Conservation (phyloP, 192 early-diverging fungal species). For the Backusella morwellensis region DNA sequence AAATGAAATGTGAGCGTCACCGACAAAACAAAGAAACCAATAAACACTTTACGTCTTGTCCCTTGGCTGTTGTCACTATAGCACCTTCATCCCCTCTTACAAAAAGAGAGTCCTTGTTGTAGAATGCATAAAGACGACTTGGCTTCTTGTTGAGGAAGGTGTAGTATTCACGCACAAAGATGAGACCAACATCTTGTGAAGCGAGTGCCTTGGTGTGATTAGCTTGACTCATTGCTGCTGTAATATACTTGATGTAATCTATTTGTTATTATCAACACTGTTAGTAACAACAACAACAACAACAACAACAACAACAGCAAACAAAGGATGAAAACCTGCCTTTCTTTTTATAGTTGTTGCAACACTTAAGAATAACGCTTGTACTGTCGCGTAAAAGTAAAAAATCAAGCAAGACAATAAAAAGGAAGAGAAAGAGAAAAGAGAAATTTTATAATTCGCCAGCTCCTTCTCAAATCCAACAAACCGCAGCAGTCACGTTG, state of each 20-base stretch:
- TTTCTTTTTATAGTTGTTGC: background rate
- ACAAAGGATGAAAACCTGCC: background rate
- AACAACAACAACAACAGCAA: background rate
- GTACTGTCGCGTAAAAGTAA: background rate
- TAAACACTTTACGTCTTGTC: conserved; percentile 62
- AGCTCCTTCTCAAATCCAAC: too few relatives aligned
- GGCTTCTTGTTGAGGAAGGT: conserved; percentile 88
- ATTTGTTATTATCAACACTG: background rate
- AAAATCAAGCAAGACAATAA: background rate
- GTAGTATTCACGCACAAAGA: conserved; percentile 96
- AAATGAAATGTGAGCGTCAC: background rate
- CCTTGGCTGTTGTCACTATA: conserved; percentile 56
- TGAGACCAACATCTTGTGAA: conserved; percentile 80
- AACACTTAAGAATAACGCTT: background rate
- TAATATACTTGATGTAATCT: background rate
- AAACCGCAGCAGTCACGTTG: too few relatives aligned
- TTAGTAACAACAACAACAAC: background rate
- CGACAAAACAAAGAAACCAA: background rate
- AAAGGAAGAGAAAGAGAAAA: background rate
- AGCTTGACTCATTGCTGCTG: background rate
- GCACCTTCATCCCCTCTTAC: conserved; percentile 86
- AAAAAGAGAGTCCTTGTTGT: conserved; percentile 80
- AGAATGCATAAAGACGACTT: conserved; percentile 78
- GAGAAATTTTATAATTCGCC: background rate
- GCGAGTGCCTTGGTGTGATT: conserved; percentile 8